phyloP scores from a whole-genome alignment of 2,329 filamentous ascomycete genomes.

The Chalara sp. region DNA sequence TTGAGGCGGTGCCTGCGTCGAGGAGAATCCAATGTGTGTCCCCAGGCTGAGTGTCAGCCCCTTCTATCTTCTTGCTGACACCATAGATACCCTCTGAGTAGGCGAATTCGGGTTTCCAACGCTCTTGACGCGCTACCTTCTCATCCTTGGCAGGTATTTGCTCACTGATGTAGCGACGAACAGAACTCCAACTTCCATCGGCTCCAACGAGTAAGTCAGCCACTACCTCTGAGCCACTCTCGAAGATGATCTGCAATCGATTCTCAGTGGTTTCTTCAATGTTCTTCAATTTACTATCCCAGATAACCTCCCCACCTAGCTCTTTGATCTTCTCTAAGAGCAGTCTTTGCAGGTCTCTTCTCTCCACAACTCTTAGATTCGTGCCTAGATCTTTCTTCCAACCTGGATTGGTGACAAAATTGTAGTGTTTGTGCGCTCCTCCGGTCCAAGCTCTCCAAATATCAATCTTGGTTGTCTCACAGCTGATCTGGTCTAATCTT shows the following conservation, averaged over 20 bases:
- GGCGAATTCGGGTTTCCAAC: slow-evolving; percentile 3
- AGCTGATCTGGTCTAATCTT: slow-evolving; percentile 2
- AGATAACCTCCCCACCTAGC: slow-evolving; percentile 1
- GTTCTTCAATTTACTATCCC: slow-evolving; percentile 1
- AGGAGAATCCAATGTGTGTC: slow-evolving; percentile 9
- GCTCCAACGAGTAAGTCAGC: slow-evolving; percentile 6
- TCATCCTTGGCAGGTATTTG: neutral
- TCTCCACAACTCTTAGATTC: slow-evolving; percentile 7
- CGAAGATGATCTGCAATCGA: slow-evolving; percentile 1
- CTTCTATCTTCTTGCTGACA: neutral
- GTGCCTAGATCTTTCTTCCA: slow-evolving; percentile 4
- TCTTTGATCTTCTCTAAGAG: neutral
- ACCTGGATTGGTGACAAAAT: slow-evolving; percentile 1
- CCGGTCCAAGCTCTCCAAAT: slow-evolving; percentile 3
- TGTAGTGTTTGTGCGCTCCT: slow-evolving; percentile 1
- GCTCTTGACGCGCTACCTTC: neutral
- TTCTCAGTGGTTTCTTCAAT: neutral
- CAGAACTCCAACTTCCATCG: slow-evolving; percentile 7
- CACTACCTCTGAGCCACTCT: neutral
- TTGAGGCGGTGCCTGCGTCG: slow-evolving; percentile 4
- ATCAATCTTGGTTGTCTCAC: slow-evolving; percentile 7
- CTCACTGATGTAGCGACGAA: slow-evolving; percentile 2
- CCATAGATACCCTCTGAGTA: slow-evolving; percentile 4
- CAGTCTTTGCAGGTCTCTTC: slow-evolving; percentile 1
- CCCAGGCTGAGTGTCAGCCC: neutral